Evolutionary conservation across 371 early-diverging fungal species (phyloP).

Genomic region (Funneliformis caledonium): DNA sequence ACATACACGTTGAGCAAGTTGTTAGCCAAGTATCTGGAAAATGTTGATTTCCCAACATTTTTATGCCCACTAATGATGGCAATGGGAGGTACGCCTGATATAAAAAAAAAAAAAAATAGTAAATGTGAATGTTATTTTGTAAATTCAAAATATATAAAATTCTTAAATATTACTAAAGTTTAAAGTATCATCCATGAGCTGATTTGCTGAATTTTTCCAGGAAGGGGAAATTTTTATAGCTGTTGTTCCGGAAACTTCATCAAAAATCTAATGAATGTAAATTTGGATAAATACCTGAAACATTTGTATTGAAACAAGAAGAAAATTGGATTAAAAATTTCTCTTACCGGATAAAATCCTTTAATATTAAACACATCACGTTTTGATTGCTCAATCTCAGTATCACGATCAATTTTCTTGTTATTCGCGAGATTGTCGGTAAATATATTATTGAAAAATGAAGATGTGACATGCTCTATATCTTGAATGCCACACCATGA

Average conservation of each 20-base stretch:
- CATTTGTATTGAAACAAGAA: neutral
- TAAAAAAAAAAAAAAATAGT: neutral
- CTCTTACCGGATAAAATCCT: slow-evolving; percentile 31
- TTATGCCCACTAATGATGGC: slow-evolving; percentile 69
- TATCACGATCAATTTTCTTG: neutral
- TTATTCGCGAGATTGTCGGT: neutral
- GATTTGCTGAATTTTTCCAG: neutral
- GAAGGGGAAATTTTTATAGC: neutral
- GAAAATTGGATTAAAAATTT: neutral
- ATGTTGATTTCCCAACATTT: slow-evolving; percentile 82
- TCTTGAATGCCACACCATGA: slow-evolving; percentile 38
- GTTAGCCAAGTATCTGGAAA: slow-evolving; percentile 68
- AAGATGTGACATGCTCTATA: neutral
- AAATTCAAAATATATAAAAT: neutral
- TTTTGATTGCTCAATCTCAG: neutral
- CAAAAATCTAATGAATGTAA: slow-evolving; percentile 18
- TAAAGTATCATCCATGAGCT: slow-evolving; percentile 1
- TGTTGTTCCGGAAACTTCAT: neutral
- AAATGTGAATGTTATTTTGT: neutral
- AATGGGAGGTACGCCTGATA: slow-evolving; percentile 46
- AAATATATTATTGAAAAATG: slow-evolving; percentile 21
- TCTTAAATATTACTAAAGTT: neutral
- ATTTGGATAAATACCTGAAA: neutral
- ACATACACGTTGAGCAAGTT: slow-evolving; percentile 64
- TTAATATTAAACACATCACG: slow-evolving; percentile 7